A percentile compares a stretch with the other conserved stretches of the same genome.
phyloP scores from a whole-genome alignment of 2,329 filamentous ascomycete genomes.

The Aureobasidium sp. region DNA sequence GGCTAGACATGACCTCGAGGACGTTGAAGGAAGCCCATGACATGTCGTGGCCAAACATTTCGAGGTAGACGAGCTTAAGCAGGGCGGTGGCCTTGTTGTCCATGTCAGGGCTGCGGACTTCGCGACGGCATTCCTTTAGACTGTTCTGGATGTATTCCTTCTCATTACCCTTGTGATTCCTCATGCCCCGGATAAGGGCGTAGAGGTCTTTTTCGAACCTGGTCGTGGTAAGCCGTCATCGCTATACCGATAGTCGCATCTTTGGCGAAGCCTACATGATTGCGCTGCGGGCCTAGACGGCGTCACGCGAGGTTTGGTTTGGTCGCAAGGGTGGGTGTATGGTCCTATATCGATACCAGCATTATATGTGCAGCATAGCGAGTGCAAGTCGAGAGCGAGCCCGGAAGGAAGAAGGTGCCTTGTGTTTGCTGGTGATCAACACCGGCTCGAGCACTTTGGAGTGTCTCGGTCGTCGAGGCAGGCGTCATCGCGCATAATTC shows the following conservation, averaged over 20 bases:
- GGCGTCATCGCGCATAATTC: background rate
- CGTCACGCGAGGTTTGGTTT: background rate
- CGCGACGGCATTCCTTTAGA: constrained; percentile 88
- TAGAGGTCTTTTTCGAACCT: constrained; percentile 99
- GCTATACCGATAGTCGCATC: background rate
- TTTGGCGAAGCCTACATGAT: background rate
- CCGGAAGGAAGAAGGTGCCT: background rate
- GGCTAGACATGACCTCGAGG: constrained; percentile 95
- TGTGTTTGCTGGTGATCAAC: constrained; percentile 6
- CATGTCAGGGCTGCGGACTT: constrained; percentile 91
- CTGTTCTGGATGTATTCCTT: constrained; percentile 91
- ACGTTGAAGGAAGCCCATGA: constrained; percentile 99
- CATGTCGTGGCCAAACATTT: constrained; percentile 99
- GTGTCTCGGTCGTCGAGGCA: background rate
- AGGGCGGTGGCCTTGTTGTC: constrained; percentile 94
- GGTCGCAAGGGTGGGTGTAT: background rate
- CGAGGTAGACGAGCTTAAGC: constrained; percentile 91
- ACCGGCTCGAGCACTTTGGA: background rate
- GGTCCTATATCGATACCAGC: background rate
- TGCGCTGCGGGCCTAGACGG: constrained; percentile 1
- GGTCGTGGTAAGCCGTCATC: constrained; percentile 11
- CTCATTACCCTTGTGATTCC: constrained; percentile 92
- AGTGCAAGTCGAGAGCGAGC: background rate
- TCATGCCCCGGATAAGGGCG: constrained; percentile 93
- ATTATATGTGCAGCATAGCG: constrained; percentile 9